Evolutionary conservation across 305 asterid genomes (phyloP), one percentile per base, ranked within the genome.

Genomic region (Fraxinus sp.): DNA sequence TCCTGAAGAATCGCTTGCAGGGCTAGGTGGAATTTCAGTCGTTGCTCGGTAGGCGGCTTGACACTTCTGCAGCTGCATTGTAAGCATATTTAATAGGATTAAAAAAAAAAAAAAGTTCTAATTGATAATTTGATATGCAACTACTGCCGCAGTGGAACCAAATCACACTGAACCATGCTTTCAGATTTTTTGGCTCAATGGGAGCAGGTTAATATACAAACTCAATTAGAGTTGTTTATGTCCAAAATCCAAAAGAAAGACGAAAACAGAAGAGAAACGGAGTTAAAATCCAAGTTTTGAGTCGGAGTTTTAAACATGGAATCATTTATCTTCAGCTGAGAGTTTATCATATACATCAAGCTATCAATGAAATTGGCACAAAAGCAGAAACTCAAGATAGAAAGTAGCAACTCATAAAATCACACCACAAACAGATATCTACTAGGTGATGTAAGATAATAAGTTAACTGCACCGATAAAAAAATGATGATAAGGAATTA

Each of bases 21-120:
- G 92, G 91, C 88, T 91, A 11, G 95, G 91, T 41, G 93, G 91
- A 74, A 83, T 90, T 36, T 91, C 94, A 24, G 80, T 57, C 74
- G 88, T 85, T 68, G 97, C 24, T 57, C 91, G 95, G 85, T 94
- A 92, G 77, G 98, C 97, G 80, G 93, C 93, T 84, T 93, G 99
- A 84, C 98, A 96, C 89, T 91, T 96, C 59, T 90, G 97, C 88
- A 90, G 80, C 99, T 96, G 94, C 87, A 86, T 55, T 28, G 41
- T 13, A 2, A 13, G 22, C 37, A 70, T 30, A 70, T 70, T 70
- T 37, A 1, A 70, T 14, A 30, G 36, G 74, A 70, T 30, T 13
- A 66, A 18, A 8, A 0, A 26, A 8, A 26, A 8, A 8, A 64
- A 2, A 24, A 62, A 52, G 22, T 16, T 52, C 62, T 5, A 16